A percentile compares a stretch with the other conserved stretches of the same genome.
phyloP scores from a whole-genome alignment of 1,284 basidiomycete genomes.

The Ustilago hordei region DNA sequence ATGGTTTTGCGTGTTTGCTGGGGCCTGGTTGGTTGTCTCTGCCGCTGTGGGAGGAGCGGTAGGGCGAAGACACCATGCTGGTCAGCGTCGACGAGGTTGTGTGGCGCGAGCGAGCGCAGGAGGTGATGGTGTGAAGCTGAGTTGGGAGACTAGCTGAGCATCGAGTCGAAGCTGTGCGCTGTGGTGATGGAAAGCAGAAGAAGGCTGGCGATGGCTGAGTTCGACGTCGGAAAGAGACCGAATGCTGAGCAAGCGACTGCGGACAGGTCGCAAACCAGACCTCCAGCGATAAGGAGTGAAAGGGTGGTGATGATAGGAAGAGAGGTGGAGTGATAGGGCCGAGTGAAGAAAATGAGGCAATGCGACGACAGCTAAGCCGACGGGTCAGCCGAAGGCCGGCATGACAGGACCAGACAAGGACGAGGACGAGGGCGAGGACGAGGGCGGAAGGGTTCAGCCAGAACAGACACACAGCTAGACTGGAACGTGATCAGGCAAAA shows the following conservation, averaged over 20 bases:
- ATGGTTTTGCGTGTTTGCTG: slow-evolving; percentile 19
- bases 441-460: neutral
- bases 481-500: neutral
- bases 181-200: neutral
- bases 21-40: slow-evolving; percentile 5
- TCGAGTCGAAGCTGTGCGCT: neutral
- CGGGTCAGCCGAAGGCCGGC: neutral
- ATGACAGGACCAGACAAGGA: neutral
- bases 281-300: neutral
- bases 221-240: too few relatives aligned
- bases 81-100: neutral
- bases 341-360: neutral
- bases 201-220: too few relatives aligned
- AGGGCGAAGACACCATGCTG: slow-evolving; percentile 22
- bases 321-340: too few relatives aligned
- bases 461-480: too few relatives aligned
- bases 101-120: neutral
- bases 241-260: neutral
- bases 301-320: neutral
- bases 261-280: neutral
- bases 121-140: neutral
- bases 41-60: slow-evolving; percentile 8
- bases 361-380: slow-evolving; percentile 1
- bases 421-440: too few relatives aligned
- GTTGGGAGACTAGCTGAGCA: neutral